Evolutionary conservation across 345 rosid species (phyloP), one percentile per base, ranked within the genome.

Genomic region (Gossypium herbaceum): DNA sequence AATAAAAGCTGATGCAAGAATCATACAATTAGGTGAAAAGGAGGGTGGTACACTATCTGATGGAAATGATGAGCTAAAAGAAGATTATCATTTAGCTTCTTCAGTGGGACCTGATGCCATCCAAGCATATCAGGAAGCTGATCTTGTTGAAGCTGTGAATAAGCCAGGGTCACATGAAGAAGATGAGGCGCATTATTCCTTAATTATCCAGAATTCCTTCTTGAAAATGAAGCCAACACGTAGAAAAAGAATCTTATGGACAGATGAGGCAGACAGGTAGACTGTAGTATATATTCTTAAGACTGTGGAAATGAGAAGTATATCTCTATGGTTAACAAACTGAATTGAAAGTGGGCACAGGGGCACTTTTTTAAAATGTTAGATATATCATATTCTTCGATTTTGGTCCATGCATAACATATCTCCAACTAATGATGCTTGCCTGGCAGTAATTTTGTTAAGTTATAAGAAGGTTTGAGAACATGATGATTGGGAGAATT

Each of bases 221-320:
- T 74, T 85, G 29, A 87, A 88, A 83, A 81, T 78, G 77, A 82
- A 80, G 79, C 74, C 83, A 79, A 78, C 78, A 70, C 90, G 88
- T 47, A 81, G 75, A 50, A 85, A 76, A 75, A 90, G 94, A 80
- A 91, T 86, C 82, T 79, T 67, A 24, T 94, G 99, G 99, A 91
- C 96, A 59, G 99, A 92, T 82, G 92, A 84, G 82, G 86, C 88
- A 1, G 99, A 94, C 84, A 92, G 94, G 99, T 93, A 85, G 78
- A 72, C 20, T 20, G 51, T 29, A n/a, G 12, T 41, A 43, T 39
- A 12, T 51, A 12, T 4, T 70, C 34, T 77, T 34, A 60, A 15
- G 45, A 25, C 50, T 19, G 17, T 72, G n/a, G 72, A 16, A 10
- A 60, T 72, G 52, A 0, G 48, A 74, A 73, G 39, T 48, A 68